Evolutionary conservation across 805 yeast genomes (phyloP).

Genomic region (Metschnikowia sp.): DNA sequence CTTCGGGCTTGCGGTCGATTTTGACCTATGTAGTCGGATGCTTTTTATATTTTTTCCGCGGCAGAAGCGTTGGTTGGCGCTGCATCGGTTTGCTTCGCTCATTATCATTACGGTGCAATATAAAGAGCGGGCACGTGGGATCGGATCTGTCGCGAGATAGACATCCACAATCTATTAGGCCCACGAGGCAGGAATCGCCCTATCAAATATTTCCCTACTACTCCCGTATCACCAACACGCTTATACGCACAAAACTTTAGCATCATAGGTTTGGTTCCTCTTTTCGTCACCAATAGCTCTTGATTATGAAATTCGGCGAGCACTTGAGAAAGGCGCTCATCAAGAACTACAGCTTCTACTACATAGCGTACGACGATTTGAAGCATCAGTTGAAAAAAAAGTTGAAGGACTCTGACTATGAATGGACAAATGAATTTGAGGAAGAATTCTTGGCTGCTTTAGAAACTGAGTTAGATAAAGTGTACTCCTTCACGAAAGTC

Average conservation of each 20-base stretch:
- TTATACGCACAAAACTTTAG: not conserved
- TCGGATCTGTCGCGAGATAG: conserved; percentile 4
- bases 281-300: too few species aligned
- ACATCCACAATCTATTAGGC: not conserved
- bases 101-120: too few species aligned
- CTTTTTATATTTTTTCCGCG: not conserved
- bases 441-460: conserved; percentile 72
- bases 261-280: too few species aligned
- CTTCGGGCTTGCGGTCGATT: too few species aligned
- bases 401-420: conserved; percentile 49
- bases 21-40: too few species aligned
- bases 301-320: conserved; percentile 89
- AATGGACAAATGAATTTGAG: conserved; percentile 78
- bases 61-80: not conserved
- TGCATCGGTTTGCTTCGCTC: too few species aligned
- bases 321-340: conserved; percentile 85
- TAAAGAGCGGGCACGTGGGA: not conserved
- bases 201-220: not conserved
- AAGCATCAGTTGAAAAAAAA: conserved; percentile 76
- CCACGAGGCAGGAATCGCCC: conserved; percentile 2
- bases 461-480: conserved; percentile 88
- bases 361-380: conserved; percentile 86
- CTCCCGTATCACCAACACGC: not conserved
- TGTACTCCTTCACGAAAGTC: conserved; percentile 84
- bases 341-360: conserved; percentile 86